Percentiles rank a stretch among this genome's conserved stretches.
phyloP scores from a whole-genome alignment of 345 rosid genomes.

The Linum trigynum region DNA sequence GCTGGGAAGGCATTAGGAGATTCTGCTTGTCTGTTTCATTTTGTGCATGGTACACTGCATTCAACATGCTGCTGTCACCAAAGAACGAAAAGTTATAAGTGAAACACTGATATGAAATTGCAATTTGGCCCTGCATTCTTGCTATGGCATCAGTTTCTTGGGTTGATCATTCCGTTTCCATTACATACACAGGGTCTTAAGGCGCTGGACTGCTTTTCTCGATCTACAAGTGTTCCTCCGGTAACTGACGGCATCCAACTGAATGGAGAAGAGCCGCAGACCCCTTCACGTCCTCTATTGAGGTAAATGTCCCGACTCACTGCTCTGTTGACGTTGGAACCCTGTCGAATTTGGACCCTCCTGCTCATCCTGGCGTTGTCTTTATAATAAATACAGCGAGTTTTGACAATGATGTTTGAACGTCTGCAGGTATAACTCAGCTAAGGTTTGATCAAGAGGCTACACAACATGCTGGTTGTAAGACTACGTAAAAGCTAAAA shows the following conservation, averaged over 20 bases:
- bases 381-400: neutral
- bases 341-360: neutral
- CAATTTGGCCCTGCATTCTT: too few species aligned
- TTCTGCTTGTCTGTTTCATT: neutral
- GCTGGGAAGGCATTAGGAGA: neutral
- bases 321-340: slow-evolving; percentile 29
- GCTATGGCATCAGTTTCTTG: neutral
- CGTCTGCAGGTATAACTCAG: slow-evolving; percentile 27
- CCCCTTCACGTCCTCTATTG: neutral
- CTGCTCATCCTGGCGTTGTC: neutral
- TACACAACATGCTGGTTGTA: slow-evolving; percentile 14
- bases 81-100: neutral
- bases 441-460: slow-evolving; percentile 19
- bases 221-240: slow-evolving; percentile 22
- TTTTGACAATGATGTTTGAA: neutral
- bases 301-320: slow-evolving; percentile 13
- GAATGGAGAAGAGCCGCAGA: slow-evolving; percentile 10
- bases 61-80: neutral
- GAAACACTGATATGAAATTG: too few species aligned
- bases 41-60: too few species aligned
- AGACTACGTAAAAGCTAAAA: neutral
- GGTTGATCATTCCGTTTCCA: slow-evolving; percentile 1
- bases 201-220: slow-evolving; percentile 28
- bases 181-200: slow-evolving; percentile 45
- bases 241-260: slow-evolving; percentile 14